Base-by-base conservation (phyloP, 1,139 yeast species). In the Blastobotrys malaysiensis region DNA sequence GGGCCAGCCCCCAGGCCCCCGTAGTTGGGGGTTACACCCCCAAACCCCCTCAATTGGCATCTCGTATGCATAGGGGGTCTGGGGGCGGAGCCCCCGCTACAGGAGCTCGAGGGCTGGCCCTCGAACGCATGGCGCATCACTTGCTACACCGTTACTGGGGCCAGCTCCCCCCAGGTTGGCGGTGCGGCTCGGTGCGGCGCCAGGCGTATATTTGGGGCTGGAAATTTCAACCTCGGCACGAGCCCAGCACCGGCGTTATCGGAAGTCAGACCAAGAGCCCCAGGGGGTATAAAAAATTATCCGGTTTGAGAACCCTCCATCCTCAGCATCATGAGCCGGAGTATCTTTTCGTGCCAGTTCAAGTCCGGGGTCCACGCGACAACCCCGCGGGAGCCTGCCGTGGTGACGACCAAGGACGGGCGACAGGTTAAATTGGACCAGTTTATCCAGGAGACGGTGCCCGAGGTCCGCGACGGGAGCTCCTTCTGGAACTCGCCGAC, bases 401-500 rank as follows among this genome's bases (percentile, higher is more conserved):
- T 68, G 26, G 65, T 82, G n/a, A 71, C 73, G 0, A 43, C 56
- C 43, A 50, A 49, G 27, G 51, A 56, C 55, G 66, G 63, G 7
- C 65, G 63, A 1, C 55, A 69, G 16, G 68, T 73, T 24, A 65
- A 76, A 7, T 67, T 76, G 22, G 62, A 69, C 43, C 69, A 76
- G 43, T 72, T 83, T 19, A 71, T 81, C 9, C 64, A 69, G 45
- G 61, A 72, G 1, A 59, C 66, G 47, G 74, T 81, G 1, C 81
- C 83, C 1, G 76, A 72, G n/a, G 71, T 81, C 48, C 63, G 66
- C n/a, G 66, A 78, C 50, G 74, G 75, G 6, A 62, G 78, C 14
- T 72, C 74, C 59, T 80, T 84, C 65, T 76, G 78, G 72, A 74
- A 86, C 63, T 78, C 81, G 57, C 93, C 95, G 5, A 69, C 76